A percentile compares a stretch with the other conserved stretches of the same genome.
Conservation (phyloP, 495 filamentous ascomycete genomes). For the Terfezia claveryi region DNA sequence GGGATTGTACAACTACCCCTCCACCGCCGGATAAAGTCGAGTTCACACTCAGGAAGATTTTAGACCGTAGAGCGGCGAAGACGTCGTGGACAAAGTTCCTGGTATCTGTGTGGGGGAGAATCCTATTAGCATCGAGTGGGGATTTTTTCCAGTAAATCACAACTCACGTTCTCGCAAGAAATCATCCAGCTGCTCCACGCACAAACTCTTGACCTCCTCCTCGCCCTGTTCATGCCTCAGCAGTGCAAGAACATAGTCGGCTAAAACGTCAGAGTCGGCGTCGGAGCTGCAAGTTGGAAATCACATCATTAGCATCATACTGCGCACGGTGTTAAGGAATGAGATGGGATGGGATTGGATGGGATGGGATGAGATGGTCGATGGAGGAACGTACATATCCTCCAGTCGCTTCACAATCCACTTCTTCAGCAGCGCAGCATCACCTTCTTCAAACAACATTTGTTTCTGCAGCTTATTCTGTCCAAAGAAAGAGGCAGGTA, state of each 20-base stretch:
- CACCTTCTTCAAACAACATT: conserved; percentile 64
- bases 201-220: conserved; percentile 49
- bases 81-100: conserved; percentile 63
- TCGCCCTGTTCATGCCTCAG: conserved; percentile 56
- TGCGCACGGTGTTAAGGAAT: neutral
- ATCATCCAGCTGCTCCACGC: conserved; percentile 59
- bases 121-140: no score
- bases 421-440: conserved; percentile 50
- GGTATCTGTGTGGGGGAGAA: conserved; percentile 32
- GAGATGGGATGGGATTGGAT: no score
- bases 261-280: conserved; percentile 83
- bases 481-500: neutral
- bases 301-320: neutral
- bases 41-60: conserved; percentile 36
- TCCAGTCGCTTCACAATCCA: conserved; percentile 85
- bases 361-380: no score
- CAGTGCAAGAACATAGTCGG: conserved; percentile 88
- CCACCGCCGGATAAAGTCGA: conserved; percentile 17
- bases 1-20: conserved; percentile 7
- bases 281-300: conserved; percentile 40
- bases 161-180: conserved; percentile 62
- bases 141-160: conserved; percentile 1
- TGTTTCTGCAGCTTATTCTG: neutral
- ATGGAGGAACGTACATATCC: conserved; percentile 45
- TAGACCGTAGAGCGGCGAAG: conserved; percentile 46